Evolutionary conservation across 169 alveolate species (phyloP), one percentile per base, ranked within the genome.

Genomic region (Cryptosporidium ryanae): DNA sequence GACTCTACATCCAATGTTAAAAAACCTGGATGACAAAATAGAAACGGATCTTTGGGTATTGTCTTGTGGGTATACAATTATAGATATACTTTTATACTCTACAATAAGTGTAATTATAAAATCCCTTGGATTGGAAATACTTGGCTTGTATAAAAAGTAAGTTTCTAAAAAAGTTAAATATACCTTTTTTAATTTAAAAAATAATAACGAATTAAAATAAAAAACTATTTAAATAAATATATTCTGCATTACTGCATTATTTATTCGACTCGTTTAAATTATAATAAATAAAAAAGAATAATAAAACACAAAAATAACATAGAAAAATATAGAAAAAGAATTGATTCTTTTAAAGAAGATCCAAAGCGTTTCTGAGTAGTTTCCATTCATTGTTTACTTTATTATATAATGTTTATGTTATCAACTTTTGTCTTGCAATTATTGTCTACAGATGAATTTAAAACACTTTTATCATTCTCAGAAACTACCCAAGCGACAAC

Each of bases 401-500:
- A 10, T 38, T 38, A 38, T 38, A 38, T 38, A 10, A 38, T 0
- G 8, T 38, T 38, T 0, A 38, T 38, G 8, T 38, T 10, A 38
- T 38, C 46, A 38, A 38, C 46, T 38, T 38, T 38, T 6, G 8
- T 38, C 13, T 38, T 10, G 8, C 46, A 68, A 55, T 50, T 27
- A 68, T 7, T 68, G 25, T 29, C 10, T 52, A 1, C 31, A 55
- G 2, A 29, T 32, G n/a, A 17, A 50, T 59, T 76, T 76, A 59
- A 61, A 27, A 76, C 48, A 15, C 27, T 76, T 27, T 61, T 61
- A 55, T 76, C 68, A 21, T 23, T 12, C 50, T 52, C 76, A 17
- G 65, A 18, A 21, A 81, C 84, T 13, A 91, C 94, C 94, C 94
- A 91, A n/a, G 91, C 82, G 18, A 82, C 94, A 31, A 91, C 82